Evolutionary conservation across 192 early-diverging fungal genomes (phyloP).

Genomic region (Gryganskiella cystojenkinii): DNA sequence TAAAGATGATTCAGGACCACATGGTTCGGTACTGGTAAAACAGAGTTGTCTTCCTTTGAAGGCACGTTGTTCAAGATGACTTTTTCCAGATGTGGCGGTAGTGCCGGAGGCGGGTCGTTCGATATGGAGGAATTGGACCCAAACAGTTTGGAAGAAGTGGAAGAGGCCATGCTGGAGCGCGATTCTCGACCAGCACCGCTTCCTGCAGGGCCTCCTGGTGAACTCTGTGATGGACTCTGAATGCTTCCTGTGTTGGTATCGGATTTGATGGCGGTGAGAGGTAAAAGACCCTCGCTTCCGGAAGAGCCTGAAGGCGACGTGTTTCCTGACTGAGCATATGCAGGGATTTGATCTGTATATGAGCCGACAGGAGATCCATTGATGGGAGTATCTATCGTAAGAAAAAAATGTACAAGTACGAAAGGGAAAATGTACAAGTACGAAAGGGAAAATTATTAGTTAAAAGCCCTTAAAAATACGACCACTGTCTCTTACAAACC

Average conservation of each 20-base stretch:
- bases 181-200: slow-evolving; percentile 38
- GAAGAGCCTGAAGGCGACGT: slow-evolving; percentile 57
- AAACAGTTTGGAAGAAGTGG: slow-evolving; percentile 23
- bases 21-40: slow-evolving; percentile 90
- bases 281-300: slow-evolving; percentile 24
- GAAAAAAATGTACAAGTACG: neutral
- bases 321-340: slow-evolving; percentile 28
- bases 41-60: slow-evolving; percentile 80
- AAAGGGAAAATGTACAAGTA: neutral
- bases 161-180: slow-evolving; percentile 19
- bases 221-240: slow-evolving; percentile 16
- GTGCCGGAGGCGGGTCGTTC: slow-evolving; percentile 76
- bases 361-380: slow-evolving; percentile 47
- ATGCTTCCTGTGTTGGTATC: slow-evolving; percentile 42
- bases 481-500: neutral
- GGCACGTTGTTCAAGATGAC: slow-evolving; percentile 87
- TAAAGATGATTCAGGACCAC: slow-evolving; percentile 96
- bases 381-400: slow-evolving; percentile 27
- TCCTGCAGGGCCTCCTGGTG: slow-evolving; percentile 27
- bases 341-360: slow-evolving; percentile 43
- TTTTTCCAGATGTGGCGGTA: slow-evolving; percentile 94
- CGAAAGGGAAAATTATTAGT: neutral
- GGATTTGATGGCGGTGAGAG: slow-evolving; percentile 44
- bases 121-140: slow-evolving; percentile 23
- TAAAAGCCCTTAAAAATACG: neutral